These are phyloP conservation scores for Cephalotrichum gorgonifer DNA, from an alignment of 2,329 filamentous ascomycete genomes.

Conservation along the genomic window DNA sequence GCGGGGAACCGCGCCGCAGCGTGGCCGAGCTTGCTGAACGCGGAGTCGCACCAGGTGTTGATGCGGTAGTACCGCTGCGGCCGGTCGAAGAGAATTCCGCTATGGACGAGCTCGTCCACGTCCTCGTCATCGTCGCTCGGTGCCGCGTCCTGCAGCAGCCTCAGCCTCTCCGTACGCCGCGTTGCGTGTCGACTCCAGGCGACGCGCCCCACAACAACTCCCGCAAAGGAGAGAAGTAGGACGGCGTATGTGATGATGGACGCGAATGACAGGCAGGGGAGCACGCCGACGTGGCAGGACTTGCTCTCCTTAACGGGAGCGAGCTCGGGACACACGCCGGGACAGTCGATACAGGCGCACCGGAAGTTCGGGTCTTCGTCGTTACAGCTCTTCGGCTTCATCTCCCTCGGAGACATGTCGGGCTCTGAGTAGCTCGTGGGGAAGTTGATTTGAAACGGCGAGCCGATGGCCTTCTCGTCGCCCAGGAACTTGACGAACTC, in stretches of 20 bases:
- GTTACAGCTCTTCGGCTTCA: conserved; percentile 78
- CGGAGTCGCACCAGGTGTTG: conserved; percentile 70
- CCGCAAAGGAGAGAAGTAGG: conserved; percentile 56
- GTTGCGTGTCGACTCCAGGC: conserved; percentile 64
- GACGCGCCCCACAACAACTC: conserved; percentile 61
- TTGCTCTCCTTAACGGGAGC: conserved; percentile 61
- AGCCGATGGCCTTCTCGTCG: conserved; percentile 82
- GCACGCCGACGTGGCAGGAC: conserved; percentile 69
- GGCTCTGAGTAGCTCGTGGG: conserved; percentile 52
- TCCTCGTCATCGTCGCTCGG: conserved; percentile 88
- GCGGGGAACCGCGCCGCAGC: conserved; percentile 73
- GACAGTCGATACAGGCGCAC: conserved; percentile 91
- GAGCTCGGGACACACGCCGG: conserved; percentile 71
- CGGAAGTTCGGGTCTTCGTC: conserved; percentile 76
- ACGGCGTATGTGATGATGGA: conserved; percentile 79
- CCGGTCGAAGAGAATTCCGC: conserved; percentile 65
- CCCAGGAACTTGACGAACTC: conserved; percentile 86
- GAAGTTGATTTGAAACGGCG: conserved; percentile 97
- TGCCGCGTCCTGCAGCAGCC: conserved; percentile 72
- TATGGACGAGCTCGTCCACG: conserved; percentile 74
- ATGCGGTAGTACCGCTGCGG: conserved; percentile 71
- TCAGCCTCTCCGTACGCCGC: conserved; percentile 71
- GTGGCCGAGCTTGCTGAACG: conserved; percentile 73
- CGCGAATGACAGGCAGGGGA: conserved; percentile 91
- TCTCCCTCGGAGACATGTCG: conserved; percentile 57